These are phyloP conservation scores for Trametes pubescens DNA, from an alignment of 1,284 basidiomycete species.

Conservation along the genomic window DNA sequence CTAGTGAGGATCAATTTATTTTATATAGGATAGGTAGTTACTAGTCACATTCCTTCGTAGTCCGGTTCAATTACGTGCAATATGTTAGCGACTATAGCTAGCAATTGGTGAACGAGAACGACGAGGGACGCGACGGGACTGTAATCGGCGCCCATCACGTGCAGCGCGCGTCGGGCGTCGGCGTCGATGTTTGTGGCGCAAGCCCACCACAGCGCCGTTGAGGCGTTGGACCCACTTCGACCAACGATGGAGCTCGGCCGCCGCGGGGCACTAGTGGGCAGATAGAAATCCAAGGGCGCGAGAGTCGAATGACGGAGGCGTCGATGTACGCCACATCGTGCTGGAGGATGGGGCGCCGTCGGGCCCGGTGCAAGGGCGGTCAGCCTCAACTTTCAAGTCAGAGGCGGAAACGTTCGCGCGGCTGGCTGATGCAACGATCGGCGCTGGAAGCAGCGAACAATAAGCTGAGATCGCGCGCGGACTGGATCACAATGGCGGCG, in stretches of 20 bases:
- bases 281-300: too few species aligned
- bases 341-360: background rate
- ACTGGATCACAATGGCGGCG: slow-evolving; percentile 8
- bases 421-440: too few species aligned
- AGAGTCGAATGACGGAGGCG: too few species aligned
- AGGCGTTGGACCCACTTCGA: slow-evolving; percentile 10
- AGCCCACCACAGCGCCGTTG: slow-evolving; percentile 3
- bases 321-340: background rate
- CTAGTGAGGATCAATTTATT: too few species aligned
- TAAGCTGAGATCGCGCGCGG: background rate
- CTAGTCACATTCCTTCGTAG: background rate
- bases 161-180: slow-evolving; percentile 15
- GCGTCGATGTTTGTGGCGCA: slow-evolving; percentile 13
- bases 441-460: slow-evolving; percentile 6
- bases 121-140: too few species aligned
- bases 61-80: too few species aligned
- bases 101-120: too few species aligned
- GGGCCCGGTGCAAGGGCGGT: background rate
- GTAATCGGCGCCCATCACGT: background rate
- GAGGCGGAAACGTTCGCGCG: background rate
- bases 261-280: too few species aligned
- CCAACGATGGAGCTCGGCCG: background rate
- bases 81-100: too few species aligned
- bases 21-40: too few species aligned
- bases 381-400: slow-evolving; percentile 1